Base-by-base conservation (phyloP, 495 filamentous ascomycete genomes). In the Lepidopterella palustris region DNA sequence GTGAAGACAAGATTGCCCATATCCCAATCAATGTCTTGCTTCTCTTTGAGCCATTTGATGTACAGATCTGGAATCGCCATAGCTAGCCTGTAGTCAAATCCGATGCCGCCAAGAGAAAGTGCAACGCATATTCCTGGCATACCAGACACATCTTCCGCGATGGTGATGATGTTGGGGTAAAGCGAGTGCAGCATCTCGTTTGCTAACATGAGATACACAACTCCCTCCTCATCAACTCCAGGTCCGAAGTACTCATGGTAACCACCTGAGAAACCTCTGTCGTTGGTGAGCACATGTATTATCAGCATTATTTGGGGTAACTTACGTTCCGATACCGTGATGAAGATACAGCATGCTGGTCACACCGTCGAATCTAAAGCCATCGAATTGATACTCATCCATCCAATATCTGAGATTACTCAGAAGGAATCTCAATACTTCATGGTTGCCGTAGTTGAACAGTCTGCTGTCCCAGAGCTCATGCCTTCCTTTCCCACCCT, bases 31-130 rank as follows among this genome's bases (percentile, higher is more conserved):
- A 85, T 82, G 65, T 98, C 93, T 60, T 86, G 77, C 73, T 88
- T 87, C 73, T 97, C 95, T 73, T 98, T 98, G 53, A 98, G 76
- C 68, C 90, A 86, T 76, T 97, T 98, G 80, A 98, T 98, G 80
- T 93, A 98, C 87, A 97, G 87, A 74, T 98, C 93, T 13, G 93
- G 93, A 65, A 98, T 85, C 9, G 93, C 93, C 93, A 98, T 98
- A 49, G 90, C 93, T 20, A 98, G 85, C 64, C 93, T 83, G 74
- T 98, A 98, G 74, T 98, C 93, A 71, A 98, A 98, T 13, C 93
- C 93, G 59, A 96, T 82, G 39, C 93, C 93, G 15, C 93, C 93
- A 5, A 97, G 78, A 0, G 86, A 83, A 47, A 97, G 78, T 2
- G 88, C 81, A 6, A 97, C 75, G 73, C 93, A 97, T 45, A 98